These are phyloP conservation scores for Cryptosporidium parvum DNA, from an alignment of 169 alveolate species.

Conservation along the genomic window DNA sequence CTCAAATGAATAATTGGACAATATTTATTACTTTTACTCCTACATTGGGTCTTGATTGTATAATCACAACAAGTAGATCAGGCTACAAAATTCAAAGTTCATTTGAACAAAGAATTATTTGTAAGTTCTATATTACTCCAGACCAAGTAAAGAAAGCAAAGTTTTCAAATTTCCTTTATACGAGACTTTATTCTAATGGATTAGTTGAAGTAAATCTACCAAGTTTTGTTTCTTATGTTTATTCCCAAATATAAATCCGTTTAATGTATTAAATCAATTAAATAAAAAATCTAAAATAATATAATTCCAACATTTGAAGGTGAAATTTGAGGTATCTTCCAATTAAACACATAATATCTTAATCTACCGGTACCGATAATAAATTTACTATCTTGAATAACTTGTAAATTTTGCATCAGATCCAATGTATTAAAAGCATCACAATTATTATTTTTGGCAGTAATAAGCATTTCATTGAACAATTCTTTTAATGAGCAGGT, in stretches of 20 bases:
- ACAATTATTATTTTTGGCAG: constrained; percentile 91
- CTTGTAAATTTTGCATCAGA: constrained; percentile 93
- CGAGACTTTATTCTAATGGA: constrained; percentile 48
- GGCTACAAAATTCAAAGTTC: background rate
- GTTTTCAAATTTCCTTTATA: constrained; percentile 17
- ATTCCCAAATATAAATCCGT: constrained; percentile 14
- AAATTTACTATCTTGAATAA: constrained; percentile 91
- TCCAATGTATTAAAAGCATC: constrained; percentile 97
- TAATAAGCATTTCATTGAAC: constrained; percentile 88
- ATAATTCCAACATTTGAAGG: constrained; percentile 25
- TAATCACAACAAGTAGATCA: constrained; percentile 12
- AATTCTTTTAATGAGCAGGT: constrained; percentile 77
- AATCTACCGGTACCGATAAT: constrained; percentile 97
- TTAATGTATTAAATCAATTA: background rate
- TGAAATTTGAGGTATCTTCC: constrained; percentile 85
- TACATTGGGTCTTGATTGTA: constrained; percentile 47
- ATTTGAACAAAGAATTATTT: constrained; percentile 31
- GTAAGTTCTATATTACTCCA: constrained; percentile 67
- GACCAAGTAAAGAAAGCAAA: constrained; percentile 37
- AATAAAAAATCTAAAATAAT: background rate
- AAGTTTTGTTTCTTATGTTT: constrained; percentile 16
- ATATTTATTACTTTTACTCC: constrained; percentile 37
- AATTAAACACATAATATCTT: constrained; percentile 96
- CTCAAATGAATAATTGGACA: constrained; percentile 27
- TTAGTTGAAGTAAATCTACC: constrained; percentile 51